Base-by-base conservation (phyloP, 225 moss, liverwort and hornwort genomes). In the Ulota crispa region DNA sequence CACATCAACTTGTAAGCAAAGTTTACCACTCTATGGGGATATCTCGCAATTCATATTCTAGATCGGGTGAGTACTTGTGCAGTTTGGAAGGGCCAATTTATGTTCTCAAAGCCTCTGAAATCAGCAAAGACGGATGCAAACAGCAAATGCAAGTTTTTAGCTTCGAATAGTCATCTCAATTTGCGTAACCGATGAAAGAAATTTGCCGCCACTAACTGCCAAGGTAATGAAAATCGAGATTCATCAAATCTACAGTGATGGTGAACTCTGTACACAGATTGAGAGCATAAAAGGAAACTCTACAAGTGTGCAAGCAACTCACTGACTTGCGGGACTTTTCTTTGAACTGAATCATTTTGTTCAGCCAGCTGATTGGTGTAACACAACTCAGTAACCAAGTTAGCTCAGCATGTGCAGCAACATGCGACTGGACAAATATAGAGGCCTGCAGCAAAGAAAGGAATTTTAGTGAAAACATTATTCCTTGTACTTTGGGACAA, bases 301-400 rank as follows among this genome's bases (percentile, higher is more conserved):
- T n/a, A 63, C 50, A 70, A 70, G 27, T 28, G 61, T 30, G 24
- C 15, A 43, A 80, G 43, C 36, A 78, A 91, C 94, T 78, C 78
- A 97, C 97, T 70, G 96, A 84, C 79, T 96, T 99, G 76, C 92
- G 91, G 78, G 94, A 90, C 76, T 96, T 99, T 77, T 99, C 96
- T 84, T 96, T 99, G 59, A 99, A 99, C 78, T 94, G 96, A 69
- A 99, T 99, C 99, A 96, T 99, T 83, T 96, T 99, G 69, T 96
- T 96, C 24, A 99, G 92, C 99, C 96, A 95, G 75, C 96, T 99
- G 67, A 99, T 96, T 61, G 99, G 99, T 9, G 99, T 96, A 54
- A 96, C 90, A 80, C 98, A 99, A 83, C 93, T 99, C 65, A 99
- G 89, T 78, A 99, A 88, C 99, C 96, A 96, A 20, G 96, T 94